Base-by-base conservation (phyloP, 1,139 yeast species). In the Pichia sp. region DNA sequence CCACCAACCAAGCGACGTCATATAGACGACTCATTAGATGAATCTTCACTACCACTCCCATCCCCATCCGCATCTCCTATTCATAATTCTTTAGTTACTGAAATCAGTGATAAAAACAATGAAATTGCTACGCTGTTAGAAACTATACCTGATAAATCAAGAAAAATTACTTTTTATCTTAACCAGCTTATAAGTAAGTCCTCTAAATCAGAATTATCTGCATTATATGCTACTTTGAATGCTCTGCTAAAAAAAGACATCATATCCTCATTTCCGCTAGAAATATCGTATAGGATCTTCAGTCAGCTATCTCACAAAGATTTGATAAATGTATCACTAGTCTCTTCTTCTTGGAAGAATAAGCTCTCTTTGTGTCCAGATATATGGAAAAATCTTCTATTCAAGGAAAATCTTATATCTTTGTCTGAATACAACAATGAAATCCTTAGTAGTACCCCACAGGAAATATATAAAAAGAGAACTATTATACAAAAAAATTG, bases 171-270 rank as follows among this genome's bases (percentile, higher is more conserved):
- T 0, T 41, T 48, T 1, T 73, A 74, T 57, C 67, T 69, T 40
- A 72, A 71, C 23, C 40, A 74, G 53, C 67, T 90, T 44, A 67
- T 92, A 37, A 82, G 82, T 50, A 74, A 74, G 42, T 74, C 85
- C 47, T 79, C 83, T 57, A 73, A 96, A 49, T 68, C 79, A 15
- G 76, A 89, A 6, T 71, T 92, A 43, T 84, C 94, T 46, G 76
- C 85, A 34, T 68, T 92, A 47, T 75, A 79, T 36, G 76, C 79
- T 22, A 61, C 79, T 12, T 73, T 92, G 22, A 74, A 77, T 44
- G 71, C 72, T 35, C 76, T 83, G 20, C 73, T 92, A 59, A 77
- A 79, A 56, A 76, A 94, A 56, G 97, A 92, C 61, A 68, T 92
- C 40, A 65, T 92, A 15, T 66, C 80, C 23, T 70, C 76, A 47